Base-by-base conservation (phyloP, 225 moss, liverwort and hornwort genomes). In the Polytrichum commune region DNA sequence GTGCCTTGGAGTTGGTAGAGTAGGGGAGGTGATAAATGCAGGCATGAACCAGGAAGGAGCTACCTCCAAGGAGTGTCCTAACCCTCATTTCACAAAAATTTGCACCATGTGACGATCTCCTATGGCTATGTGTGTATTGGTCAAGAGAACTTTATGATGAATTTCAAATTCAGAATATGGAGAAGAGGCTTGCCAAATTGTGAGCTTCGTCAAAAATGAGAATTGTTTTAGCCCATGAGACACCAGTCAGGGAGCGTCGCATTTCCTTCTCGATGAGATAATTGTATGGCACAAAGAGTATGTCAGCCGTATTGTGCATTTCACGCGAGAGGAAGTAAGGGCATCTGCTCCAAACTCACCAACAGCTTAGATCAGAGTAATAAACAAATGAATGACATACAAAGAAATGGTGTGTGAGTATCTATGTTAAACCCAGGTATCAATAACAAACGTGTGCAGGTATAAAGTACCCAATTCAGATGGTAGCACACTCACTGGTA, bases 121-220 rank as follows among this genome's bases (percentile, higher is more conserved):
- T 46, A 13, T 46, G 46, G 13, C 46, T 4, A 46, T 13, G 1
- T 13, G 46, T 46, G 46, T 46, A 46, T 46, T 46, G 46, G 46
- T 46, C 46, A 16, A 46, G 46, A 46, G 46, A 46, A 46, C 46
- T 46, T 46, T 16, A 46, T 46, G 46, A 13, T 46, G 16, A 46
- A 3, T 46, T 58, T 9, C 58, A 77, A 65, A 26, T 53, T 64
- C 70, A 74, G 53, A 76, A 69, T 53, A 28, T 65, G 67, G 62
- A 55, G 22, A 18, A 65, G 72, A 66, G 28, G 70, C 90, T 80
- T 83, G 92, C 94, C 92, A 98, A 80, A 78, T 98, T 98, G 83
- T 98, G 97, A 22, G 97, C 97, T 74, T 98, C 97, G 61, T 98
- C 97, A 77, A 98, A 98, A 76, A 98, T 98, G 63, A 98, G 84